These are phyloP conservation scores for Cephaloascus albidus DNA, from an alignment of 805 yeast species.

Conservation along the genomic window DNA sequence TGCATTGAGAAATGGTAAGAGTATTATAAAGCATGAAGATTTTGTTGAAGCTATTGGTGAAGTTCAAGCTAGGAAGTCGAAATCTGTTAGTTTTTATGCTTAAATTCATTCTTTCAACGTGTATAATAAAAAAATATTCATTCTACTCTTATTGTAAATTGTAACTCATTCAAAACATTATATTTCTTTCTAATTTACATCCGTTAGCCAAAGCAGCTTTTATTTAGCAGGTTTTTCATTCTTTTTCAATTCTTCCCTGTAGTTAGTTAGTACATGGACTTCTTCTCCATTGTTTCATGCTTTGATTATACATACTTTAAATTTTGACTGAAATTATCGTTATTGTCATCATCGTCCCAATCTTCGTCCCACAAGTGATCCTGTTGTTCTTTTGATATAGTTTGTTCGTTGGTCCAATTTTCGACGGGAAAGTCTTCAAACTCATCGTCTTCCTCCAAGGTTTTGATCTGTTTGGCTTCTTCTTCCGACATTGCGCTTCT, in stretches of 20 bases:
- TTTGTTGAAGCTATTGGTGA: constrained; percentile 97
- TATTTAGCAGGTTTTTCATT: constrained; percentile 9
- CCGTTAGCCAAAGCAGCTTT: too few relatives aligned
- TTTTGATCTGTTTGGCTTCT: constrained; percentile 37
- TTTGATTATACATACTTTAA: constrained; percentile 38
- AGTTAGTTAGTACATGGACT: not conserved
- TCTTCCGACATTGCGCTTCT: constrained; percentile 5
- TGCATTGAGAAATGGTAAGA: constrained; percentile 91
- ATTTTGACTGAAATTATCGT: constrained; percentile 75
- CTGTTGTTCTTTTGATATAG: constrained; percentile 42
- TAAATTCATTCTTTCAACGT: constrained; percentile 17
- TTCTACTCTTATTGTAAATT: too few relatives aligned
- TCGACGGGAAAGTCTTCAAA: constrained; percentile 95
- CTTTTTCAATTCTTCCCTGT: constrained; percentile 14
- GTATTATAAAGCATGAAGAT: constrained; percentile 89
- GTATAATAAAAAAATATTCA: too few relatives aligned
- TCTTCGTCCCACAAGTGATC: constrained; percentile 87
- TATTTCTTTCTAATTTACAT: too few relatives aligned
- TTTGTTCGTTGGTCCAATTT: constrained; percentile 61
- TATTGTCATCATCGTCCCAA: constrained; percentile 95
- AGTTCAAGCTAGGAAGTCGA: constrained; percentile 95
- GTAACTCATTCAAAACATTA: too few relatives aligned
- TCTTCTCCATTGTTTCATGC: not conserved
- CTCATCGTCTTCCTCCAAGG: constrained; percentile 93
- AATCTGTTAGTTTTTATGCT: constrained; percentile 94